phyloP scores from a whole-genome alignment of 2,329 filamentous ascomycete genomes.

The Arthroderma sp. region DNA sequence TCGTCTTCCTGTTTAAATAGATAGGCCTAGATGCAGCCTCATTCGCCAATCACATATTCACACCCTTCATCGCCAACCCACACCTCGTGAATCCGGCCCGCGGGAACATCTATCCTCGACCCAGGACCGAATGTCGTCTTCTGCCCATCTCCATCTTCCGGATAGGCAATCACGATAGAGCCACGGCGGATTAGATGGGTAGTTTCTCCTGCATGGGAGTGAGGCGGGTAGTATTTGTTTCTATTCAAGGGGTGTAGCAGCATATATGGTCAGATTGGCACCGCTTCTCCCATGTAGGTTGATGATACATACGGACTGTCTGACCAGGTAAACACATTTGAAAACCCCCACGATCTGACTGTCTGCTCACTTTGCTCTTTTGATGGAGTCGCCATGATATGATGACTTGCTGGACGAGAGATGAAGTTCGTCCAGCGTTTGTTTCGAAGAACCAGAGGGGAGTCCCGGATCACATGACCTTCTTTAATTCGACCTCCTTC shows the following conservation, averaged over 20 bases:
- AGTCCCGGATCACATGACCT: too few species aligned
- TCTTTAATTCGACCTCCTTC: too few species aligned
- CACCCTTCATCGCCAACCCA: conserved; percentile 48
- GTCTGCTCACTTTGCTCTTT: conserved; percentile 38
- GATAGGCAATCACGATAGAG: conserved; percentile 45
- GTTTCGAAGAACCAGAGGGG: too few species aligned
- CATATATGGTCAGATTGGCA: background rate
- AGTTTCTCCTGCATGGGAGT: conserved; percentile 41
- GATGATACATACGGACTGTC: conserved; percentile 27
- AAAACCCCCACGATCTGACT: conserved; percentile 47
- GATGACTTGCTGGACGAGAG: too few species aligned
- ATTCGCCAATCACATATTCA: conserved; percentile 49
- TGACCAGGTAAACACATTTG: conserved; percentile 48
- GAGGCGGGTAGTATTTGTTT: conserved; percentile 47
- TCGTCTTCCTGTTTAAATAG: too few species aligned
- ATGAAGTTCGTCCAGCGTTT: too few species aligned
- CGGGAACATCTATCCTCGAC: conserved; percentile 44
- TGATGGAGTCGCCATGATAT: background rate
- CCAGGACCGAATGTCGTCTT: conserved; percentile 45
- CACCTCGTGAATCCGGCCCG: conserved; percentile 44
- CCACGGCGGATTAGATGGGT: conserved; percentile 48
- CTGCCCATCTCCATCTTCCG: conserved; percentile 32
- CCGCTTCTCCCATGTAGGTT: background rate
- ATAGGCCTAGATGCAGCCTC: background rate
- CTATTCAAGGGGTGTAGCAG: conserved; percentile 18